Evolutionary conservation across 208 protist genomes (phyloP).

Genomic region (Crithidia expoeki): DNA sequence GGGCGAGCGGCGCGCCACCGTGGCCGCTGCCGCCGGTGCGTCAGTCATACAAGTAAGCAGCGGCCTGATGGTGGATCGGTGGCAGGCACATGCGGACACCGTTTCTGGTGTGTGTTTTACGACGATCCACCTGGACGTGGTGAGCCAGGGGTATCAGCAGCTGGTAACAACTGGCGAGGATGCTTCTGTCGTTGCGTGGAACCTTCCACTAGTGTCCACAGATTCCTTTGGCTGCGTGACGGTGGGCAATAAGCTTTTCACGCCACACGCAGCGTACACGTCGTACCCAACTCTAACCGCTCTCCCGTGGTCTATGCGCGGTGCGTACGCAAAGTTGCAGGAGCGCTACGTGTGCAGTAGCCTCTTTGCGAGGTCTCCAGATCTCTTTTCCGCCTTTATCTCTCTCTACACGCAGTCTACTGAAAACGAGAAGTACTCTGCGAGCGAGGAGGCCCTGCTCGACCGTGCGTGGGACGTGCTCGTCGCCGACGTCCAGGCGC

Average conservation of each 20-base stretch:
- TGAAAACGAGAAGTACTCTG: not conserved
- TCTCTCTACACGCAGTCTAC: conserved; percentile 13
- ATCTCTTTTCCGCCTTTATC: conserved; percentile 12
- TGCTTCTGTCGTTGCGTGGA: conserved; percentile 16
- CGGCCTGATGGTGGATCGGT: conserved; percentile 64
- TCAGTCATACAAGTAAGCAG: conserved; percentile 2
- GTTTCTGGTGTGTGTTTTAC: conserved; percentile 45
- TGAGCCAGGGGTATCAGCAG: not conserved
- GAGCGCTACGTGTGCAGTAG: conserved; percentile 22
- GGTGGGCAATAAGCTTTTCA: not conserved
- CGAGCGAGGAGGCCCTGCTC: conserved; percentile 19
- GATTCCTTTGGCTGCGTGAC: not conserved
- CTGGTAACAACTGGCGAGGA: conserved; percentile 32
- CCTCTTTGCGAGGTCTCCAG: conserved; percentile 11
- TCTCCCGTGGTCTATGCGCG: conserved; percentile 14
- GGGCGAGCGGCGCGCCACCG: not conserved
- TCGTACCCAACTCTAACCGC: conserved; percentile 5
- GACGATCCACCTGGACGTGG: not conserved
- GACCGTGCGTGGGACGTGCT: conserved; percentile 31
- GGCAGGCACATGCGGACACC: conserved; percentile 66
- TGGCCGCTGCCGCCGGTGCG: not conserved
- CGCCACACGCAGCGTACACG: not conserved
- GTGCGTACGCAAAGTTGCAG: conserved; percentile 23
- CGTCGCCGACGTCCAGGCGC: conserved; percentile 1
- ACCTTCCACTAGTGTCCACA: conserved; percentile 3